Conservation (phyloP, 129 eudicot genomes). For the Artemisia annua region DNA sequence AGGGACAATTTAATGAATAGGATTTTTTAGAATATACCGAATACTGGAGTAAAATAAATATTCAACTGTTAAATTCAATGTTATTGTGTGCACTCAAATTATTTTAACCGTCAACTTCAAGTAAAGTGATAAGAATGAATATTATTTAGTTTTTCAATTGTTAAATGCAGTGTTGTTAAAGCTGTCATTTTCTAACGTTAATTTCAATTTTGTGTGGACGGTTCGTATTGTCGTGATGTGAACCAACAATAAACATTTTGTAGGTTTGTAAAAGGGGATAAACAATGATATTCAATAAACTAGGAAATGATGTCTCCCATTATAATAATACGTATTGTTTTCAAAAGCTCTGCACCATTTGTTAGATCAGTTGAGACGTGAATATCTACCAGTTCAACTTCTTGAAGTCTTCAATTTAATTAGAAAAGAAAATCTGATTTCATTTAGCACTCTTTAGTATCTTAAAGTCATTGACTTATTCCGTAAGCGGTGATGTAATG, state of each 20-base stretch:
- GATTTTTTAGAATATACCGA: constrained; percentile 13
- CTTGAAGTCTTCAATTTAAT: too few relatives aligned
- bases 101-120: background rate
- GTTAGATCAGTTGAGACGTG: too few relatives aligned
- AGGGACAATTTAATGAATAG: background rate
- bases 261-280: background rate
- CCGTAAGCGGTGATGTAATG: too few relatives aligned
- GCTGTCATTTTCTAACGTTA: background rate
- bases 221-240: constrained; percentile 10
- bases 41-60: constrained; percentile 11
- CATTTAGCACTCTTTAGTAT: too few relatives aligned
- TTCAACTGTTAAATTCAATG: constrained; percentile 11
- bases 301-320: background rate
- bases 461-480: too few relatives aligned
- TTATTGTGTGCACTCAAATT: background rate
- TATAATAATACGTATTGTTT: background rate
- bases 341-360: background rate
- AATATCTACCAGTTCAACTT: too few relatives aligned
- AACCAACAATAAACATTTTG: background rate
- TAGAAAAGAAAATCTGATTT: too few relatives aligned
- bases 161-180: constrained; percentile 6
- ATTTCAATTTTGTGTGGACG: constrained; percentile 23
- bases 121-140: constrained; percentile 18
- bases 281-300: constrained; percentile 10
- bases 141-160: background rate